A percentile compares a stretch with the other conserved stretches of the same genome.
Conservation (phyloP, 345 rosid genomes). For the Tarenaya hassleriana region DNA sequence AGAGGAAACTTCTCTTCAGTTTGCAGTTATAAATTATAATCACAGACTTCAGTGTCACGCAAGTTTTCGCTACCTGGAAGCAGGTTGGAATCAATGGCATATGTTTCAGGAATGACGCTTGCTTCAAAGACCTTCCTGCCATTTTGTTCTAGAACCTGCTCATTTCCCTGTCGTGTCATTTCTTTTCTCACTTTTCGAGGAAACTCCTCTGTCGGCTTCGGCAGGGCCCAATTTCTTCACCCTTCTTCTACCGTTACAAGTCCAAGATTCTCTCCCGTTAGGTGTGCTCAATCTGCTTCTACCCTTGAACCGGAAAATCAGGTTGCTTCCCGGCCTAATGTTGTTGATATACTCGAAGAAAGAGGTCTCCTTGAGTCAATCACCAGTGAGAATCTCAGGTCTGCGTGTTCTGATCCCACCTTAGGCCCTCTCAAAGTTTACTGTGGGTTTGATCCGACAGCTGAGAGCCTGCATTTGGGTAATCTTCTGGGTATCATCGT, state of each 20-base stretch:
- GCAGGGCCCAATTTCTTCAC: slow-evolving; percentile 19
- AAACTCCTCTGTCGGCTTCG: slow-evolving; percentile 19
- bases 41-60: too few relatives aligned
- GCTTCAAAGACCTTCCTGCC: slow-evolving; percentile 34
- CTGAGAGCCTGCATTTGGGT: slow-evolving; percentile 87
- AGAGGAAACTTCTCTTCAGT: slow-evolving; percentile 5
- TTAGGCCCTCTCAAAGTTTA: slow-evolving; percentile 51
- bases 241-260: slow-evolving; percentile 19
- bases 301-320: slow-evolving; percentile 29
- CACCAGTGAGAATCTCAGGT: slow-evolving; percentile 70
- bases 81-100: slow-evolving; percentile 22
- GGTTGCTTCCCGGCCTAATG: slow-evolving; percentile 37
- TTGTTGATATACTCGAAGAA: slow-evolving; percentile 64
- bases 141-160: slow-evolving; percentile 30
- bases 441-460: slow-evolving; percentile 97
- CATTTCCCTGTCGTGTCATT: slow-evolving; percentile 28
- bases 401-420: slow-evolving; percentile 40
- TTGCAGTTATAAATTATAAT: slow-evolving; percentile 1
- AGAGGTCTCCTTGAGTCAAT: slow-evolving; percentile 79
- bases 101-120: slow-evolving; percentile 28
- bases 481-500: slow-evolving; percentile 87
- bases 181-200: slow-evolving; percentile 20
- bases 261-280: slow-evolving; percentile 32
- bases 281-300: slow-evolving; percentile 30
- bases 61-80: too few relatives aligned